Conservation (phyloP, 441 rosid species). For the Syzygium syzygioides region DNA sequence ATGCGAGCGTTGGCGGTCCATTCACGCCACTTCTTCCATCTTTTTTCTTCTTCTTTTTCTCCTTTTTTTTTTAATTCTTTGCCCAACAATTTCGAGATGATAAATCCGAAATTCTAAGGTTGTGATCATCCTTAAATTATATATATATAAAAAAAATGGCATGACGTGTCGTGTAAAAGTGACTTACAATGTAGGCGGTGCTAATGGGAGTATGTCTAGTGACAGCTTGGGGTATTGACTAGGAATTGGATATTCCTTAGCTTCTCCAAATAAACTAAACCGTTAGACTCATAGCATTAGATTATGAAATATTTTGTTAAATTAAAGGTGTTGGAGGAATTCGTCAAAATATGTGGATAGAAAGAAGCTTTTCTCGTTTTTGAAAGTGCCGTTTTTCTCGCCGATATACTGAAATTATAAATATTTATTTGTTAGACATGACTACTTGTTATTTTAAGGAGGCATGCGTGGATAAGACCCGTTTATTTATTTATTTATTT, state of each 20-base stretch:
- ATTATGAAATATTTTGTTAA: not conserved
- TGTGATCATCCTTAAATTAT: not conserved
- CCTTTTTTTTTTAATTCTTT: not conserved
- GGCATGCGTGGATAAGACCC: not conserved
- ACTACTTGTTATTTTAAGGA: not conserved
- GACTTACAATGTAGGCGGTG: not conserved
- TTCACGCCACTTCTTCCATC: not conserved
- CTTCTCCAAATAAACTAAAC: not conserved
- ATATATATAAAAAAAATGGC: not conserved
- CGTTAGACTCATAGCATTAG: not conserved
- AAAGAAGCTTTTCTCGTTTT: not conserved
- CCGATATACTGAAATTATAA: not conserved
- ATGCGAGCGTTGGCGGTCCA: not conserved
- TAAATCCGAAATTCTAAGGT: not conserved
- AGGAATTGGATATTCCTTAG: not conserved
- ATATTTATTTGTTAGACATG: not conserved
- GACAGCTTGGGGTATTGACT: not conserved
- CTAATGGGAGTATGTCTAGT: not conserved
- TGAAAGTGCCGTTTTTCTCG: not conserved
- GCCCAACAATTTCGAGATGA: not conserved
- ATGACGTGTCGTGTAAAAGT: not conserved
- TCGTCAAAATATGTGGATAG: not conserved
- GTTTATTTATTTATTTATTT: not conserved
- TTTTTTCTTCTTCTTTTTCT: rapidly evolving
- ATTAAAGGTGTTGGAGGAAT: not conserved